Evolutionary conservation across 1,139 yeast species (phyloP).

Genomic region (Candida sp.): DNA sequence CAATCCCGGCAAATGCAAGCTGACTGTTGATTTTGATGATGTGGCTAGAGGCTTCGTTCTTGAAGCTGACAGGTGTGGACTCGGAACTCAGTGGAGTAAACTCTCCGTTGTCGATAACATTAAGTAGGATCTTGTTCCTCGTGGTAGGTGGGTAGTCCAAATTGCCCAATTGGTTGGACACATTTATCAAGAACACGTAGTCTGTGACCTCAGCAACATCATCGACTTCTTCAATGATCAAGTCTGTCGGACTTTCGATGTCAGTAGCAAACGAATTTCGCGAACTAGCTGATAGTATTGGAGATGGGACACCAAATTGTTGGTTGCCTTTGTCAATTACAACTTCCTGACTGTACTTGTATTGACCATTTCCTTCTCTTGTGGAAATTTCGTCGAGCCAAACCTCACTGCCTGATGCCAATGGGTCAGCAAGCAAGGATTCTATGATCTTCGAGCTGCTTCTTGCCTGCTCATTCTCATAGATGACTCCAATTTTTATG

Average conservation of each 20-base stretch:
- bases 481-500: slow-evolving; percentile 36
- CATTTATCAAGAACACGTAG: slow-evolving; percentile 35
- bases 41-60: slow-evolving; percentile 21
- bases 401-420: slow-evolving; percentile 31
- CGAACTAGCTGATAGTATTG: slow-evolving; percentile 33
- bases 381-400: slow-evolving; percentile 34
- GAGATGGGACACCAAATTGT: slow-evolving; percentile 33
- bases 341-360: slow-evolving; percentile 17
- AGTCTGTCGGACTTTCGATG: slow-evolving; percentile 20
- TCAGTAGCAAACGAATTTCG: slow-evolving; percentile 26
- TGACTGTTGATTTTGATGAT: slow-evolving; percentile 39
- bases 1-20: slow-evolving; percentile 34
- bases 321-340: slow-evolving; percentile 6
- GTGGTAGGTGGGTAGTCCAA: slow-evolving; percentile 17
- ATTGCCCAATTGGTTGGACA: slow-evolving; percentile 29
- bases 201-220: slow-evolving; percentile 17
- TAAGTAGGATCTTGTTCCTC: slow-evolving; percentile 30
- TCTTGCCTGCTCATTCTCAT: slow-evolving; percentile 24
- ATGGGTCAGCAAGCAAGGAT: slow-evolving; percentile 45
- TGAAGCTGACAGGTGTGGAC: slow-evolving; percentile 29
- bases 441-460: slow-evolving; percentile 35
- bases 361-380: slow-evolving; percentile 20
- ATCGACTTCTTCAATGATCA: slow-evolving; percentile 36
- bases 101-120: slow-evolving; percentile 45
- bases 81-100: slow-evolving; percentile 43